Conservation (phyloP, 1,139 yeast genomes). For the Kurtzmaniella quercitrusa region DNA sequence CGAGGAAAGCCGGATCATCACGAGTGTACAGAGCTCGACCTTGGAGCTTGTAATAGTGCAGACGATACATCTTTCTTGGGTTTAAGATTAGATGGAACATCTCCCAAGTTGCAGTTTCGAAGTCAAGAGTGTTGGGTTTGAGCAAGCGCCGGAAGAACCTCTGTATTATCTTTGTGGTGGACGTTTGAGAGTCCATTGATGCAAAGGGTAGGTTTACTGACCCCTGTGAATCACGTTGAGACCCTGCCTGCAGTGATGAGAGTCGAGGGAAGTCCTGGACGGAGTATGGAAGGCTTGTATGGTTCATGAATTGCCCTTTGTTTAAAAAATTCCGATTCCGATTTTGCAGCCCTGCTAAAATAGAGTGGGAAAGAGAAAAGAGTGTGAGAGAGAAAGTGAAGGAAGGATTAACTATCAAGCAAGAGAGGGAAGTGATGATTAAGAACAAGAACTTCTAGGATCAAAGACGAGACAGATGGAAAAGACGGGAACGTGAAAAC, state of each 20-base stretch:
- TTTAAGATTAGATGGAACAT: constrained; percentile 66
- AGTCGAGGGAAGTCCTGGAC: constrained; percentile 26
- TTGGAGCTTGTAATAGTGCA: constrained; percentile 61
- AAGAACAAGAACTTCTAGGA: too few relatives aligned
- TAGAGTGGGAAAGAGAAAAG: too few relatives aligned
- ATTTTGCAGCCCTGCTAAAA: neutral
- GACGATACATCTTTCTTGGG: constrained; percentile 78
- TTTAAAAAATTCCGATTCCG: neutral
- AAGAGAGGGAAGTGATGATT: too few relatives aligned
- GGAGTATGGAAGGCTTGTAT: constrained; percentile 31
- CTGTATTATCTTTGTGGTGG: constrained; percentile 11
- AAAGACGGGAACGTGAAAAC: too few relatives aligned
- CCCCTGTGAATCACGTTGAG: neutral
- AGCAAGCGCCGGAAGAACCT: constrained; percentile 42
- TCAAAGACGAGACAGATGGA: too few relatives aligned
- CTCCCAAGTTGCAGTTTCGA: constrained; percentile 93
- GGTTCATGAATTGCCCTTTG: constrained; percentile 7
- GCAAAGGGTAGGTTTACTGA: neutral
- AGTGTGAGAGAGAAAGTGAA: neutral
- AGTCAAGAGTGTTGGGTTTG: constrained; percentile 79
- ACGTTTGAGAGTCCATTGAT: constrained; percentile 4
- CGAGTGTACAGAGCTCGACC: constrained; percentile 59
- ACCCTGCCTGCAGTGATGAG: constrained; percentile 2
- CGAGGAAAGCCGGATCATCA: constrained; percentile 87
- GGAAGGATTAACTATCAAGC: too few relatives aligned